A percentile compares a stretch with the other conserved stretches of the same genome.
These are phyloP conservation scores for Tulasnella sp. DNA, from an alignment of 768 basidiomycete genomes.

Conservation along the genomic window DNA sequence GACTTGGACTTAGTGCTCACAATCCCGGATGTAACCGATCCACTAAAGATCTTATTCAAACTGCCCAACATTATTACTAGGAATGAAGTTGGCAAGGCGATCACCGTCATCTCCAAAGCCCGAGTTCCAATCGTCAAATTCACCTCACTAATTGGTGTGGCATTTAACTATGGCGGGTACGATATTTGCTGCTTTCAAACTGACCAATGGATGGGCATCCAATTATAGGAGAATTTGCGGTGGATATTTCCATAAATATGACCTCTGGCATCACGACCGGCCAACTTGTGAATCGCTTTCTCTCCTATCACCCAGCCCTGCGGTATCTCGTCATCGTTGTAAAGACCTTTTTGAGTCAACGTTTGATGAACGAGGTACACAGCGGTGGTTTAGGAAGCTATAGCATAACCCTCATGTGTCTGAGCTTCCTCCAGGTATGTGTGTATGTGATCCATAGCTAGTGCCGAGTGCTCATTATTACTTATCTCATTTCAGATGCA, in stretches of 20 bases:
- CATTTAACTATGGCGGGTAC: slow-evolving; percentile 25
- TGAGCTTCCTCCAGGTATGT: slow-evolving; percentile 81
- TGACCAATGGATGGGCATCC: background rate
- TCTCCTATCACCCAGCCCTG: slow-evolving; percentile 67
- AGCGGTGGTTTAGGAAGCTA: slow-evolving; percentile 92
- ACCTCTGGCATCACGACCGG: slow-evolving; percentile 72
- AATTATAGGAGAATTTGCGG: slow-evolving; percentile 55
- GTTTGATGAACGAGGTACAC: slow-evolving; percentile 97
- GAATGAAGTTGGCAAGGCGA: slow-evolving; percentile 61
- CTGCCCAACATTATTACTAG: slow-evolving; percentile 71
- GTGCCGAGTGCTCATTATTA: background rate
- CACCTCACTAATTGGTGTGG: slow-evolving; percentile 52
- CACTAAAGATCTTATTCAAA: slow-evolving; percentile 56
- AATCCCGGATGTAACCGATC: slow-evolving; percentile 62
- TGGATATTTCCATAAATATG: slow-evolving; percentile 93
- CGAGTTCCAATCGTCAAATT: slow-evolving; percentile 98
- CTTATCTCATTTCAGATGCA: slow-evolving; percentile 51
- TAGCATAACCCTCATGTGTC: slow-evolving; percentile 82
- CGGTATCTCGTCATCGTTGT: slow-evolving; percentile 76
- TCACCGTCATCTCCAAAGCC: slow-evolving; percentile 85
- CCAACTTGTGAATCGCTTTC: slow-evolving; percentile 67
- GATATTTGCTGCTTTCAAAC: background rate
- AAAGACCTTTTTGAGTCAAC: slow-evolving; percentile 81
- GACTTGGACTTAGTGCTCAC: slow-evolving; percentile 93
- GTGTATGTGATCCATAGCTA: background rate